These are phyloP conservation scores for Coelastrella sp. DNA, from an alignment of 139 green algal genomes.

Conservation along the genomic window DNA sequence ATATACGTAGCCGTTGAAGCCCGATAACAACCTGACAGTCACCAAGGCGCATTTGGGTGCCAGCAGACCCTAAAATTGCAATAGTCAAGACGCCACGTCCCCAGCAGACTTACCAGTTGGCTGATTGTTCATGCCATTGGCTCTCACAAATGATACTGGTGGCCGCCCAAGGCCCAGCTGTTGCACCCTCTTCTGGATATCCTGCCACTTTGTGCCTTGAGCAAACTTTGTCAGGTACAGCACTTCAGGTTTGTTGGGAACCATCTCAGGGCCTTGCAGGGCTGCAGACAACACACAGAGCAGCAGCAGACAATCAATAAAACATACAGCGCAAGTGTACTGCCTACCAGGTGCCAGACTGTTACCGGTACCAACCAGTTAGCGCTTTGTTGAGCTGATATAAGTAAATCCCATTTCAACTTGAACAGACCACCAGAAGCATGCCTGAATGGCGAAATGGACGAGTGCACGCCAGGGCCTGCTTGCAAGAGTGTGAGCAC, in stretches of 20 bases:
- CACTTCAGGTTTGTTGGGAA: constrained; percentile 41
- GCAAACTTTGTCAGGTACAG: constrained; percentile 44
- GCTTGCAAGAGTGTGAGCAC: too few species aligned
- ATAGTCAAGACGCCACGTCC: too few species aligned
- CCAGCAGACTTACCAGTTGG: neutral
- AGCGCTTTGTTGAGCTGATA: too few species aligned
- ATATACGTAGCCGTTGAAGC: too few species aligned
- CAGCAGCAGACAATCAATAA: neutral
- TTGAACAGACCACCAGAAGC: too few species aligned
- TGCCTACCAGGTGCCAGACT: neutral
- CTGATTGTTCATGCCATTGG: neutral
- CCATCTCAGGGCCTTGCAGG: constrained; percentile 50
- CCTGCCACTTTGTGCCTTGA: neutral
- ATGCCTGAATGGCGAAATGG: too few species aligned
- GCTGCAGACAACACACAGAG: neutral
- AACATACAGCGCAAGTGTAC: neutral
- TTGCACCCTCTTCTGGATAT: neutral
- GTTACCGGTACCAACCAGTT: too few species aligned
- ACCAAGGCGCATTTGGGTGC: too few species aligned
- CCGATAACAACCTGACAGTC: too few species aligned
- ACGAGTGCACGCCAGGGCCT: too few species aligned
- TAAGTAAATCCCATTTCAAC: too few species aligned
- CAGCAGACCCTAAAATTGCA: too few species aligned
- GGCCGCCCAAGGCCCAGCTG: neutral
- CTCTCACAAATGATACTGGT: neutral